phyloP scores from a whole-genome alignment of 176 grass and related monocot species.

The Carex cristatella region DNA sequence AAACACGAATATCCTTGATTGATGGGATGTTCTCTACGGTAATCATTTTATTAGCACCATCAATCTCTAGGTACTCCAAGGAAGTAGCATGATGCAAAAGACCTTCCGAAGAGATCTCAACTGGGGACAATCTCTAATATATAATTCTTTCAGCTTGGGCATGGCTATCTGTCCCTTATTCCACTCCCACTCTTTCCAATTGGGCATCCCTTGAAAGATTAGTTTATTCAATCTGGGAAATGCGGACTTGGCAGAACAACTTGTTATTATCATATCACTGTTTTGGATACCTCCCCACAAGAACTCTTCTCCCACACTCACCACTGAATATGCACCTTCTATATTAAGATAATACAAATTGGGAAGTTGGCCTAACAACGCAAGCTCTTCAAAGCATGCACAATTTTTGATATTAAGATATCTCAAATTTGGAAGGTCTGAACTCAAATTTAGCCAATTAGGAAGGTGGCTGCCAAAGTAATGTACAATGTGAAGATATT shows the following conservation, averaged over 20 bases:
- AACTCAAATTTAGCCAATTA: not conserved
- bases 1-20: no score
- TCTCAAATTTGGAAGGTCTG: not conserved
- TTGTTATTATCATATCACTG: no score
- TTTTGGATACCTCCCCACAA: not conserved
- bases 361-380: not conserved
- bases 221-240: not conserved
- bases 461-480: not conserved
- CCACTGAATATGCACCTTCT: not conserved
- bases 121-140: not conserved
- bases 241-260: no score
- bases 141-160: not conserved
- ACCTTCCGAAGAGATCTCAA: not conserved
- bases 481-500: not conserved
- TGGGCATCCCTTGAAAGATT: not conserved
- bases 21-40: no score
- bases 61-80: not conserved
- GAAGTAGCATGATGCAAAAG: not conserved
- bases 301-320: not conserved
- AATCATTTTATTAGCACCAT: not conserved
- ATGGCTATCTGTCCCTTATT: not conserved
- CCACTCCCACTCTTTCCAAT: conserved; percentile 10
- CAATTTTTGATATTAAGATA: not conserved
- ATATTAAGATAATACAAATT: not conserved
- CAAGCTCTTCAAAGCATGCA: not conserved